These are phyloP conservation scores for Chrysoporthe cubensis DNA, from an alignment of 2,329 filamentous ascomycete species.

Conservation along the genomic window DNA sequence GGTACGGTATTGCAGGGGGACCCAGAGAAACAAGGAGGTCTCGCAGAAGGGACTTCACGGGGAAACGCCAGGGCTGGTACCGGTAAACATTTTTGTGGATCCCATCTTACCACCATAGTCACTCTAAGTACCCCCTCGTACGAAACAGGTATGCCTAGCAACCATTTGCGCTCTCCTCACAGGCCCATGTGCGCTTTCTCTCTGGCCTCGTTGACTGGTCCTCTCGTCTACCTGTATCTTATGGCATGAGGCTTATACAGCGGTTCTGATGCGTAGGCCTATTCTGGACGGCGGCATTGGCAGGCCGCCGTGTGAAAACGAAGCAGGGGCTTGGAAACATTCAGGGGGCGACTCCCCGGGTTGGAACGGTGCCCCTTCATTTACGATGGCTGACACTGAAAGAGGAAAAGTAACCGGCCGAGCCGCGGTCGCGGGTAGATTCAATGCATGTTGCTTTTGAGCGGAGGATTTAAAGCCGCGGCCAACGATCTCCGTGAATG, in stretches of 20 bases:
- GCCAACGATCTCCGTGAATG: constrained; percentile 15
- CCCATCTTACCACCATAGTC: neutral
- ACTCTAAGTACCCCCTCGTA: neutral
- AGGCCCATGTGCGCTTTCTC: neutral
- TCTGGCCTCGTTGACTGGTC: neutral
- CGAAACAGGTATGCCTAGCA: neutral
- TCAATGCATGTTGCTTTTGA: neutral
- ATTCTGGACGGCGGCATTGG: neutral
- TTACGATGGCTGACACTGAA: constrained; percentile 2
- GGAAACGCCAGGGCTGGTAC: neutral
- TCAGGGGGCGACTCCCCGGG: constrained; percentile 4
- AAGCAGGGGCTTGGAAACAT: neutral
- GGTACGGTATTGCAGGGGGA: neutral
- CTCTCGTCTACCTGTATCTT: neutral
- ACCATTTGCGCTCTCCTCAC: neutral
- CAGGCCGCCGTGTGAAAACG: neutral
- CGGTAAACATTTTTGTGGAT: neutral
- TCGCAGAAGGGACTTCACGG: neutral
- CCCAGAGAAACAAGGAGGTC: neutral
- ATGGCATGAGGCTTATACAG: neutral
- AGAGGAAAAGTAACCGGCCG: constrained; percentile 13
- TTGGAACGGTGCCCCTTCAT: constrained; percentile 9
- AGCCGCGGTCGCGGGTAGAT: constrained; percentile 22
- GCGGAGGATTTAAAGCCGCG: constrained; percentile 4
- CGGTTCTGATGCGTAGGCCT: neutral